phyloP scores from a whole-genome alignment of 1,284 basidiomycete genomes.

The Earliella scabrosa region DNA sequence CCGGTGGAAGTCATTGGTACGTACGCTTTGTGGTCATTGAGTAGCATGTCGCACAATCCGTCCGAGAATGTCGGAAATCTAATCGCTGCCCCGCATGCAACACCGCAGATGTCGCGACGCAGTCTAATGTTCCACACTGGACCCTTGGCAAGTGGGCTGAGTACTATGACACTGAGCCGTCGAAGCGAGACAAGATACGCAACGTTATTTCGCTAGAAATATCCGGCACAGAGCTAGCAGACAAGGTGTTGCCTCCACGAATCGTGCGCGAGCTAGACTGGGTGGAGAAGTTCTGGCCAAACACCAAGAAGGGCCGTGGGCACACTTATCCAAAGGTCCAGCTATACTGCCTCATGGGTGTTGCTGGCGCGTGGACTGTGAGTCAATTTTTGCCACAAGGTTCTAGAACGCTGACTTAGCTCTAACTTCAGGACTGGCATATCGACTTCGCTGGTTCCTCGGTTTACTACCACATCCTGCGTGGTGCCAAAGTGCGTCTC shows the following conservation, averaged over 20 bases:
- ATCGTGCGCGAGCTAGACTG: conserved; percentile 92
- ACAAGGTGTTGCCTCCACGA: conserved; percentile 81
- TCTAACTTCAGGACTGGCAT: conserved; percentile 84
- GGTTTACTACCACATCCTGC: conserved; percentile 91
- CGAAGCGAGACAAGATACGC: conserved; percentile 75
- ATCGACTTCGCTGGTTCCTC: conserved; percentile 95
- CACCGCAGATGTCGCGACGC: conserved; percentile 77
- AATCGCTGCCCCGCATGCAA: conserved; percentile 5
- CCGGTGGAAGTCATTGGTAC: conserved; percentile 90
- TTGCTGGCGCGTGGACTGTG: conserved; percentile 88
- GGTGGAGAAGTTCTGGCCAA: conserved; percentile 96
- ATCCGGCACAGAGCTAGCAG: conserved; percentile 42
- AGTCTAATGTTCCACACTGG: conserved; percentile 85
- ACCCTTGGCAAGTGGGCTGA: conserved; percentile 89
- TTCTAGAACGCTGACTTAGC: background rate
- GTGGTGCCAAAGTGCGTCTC: conserved; percentile 72
- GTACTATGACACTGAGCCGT: conserved; percentile 75
- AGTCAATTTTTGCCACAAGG: conserved; percentile 30
- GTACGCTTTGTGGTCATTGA: conserved; percentile 24
- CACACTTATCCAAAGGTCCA: conserved; percentile 92
- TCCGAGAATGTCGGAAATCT: conserved; percentile 3
- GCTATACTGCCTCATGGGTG: conserved; percentile 95
- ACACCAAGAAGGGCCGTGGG: conserved; percentile 70
- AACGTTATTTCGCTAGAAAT: conserved; percentile 46
- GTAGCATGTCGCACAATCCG: background rate